A percentile compares a stretch with the other conserved stretches of the same genome.
Conservation (phyloP, 148 eudicot species). For the Fallopia convolvulus region DNA sequence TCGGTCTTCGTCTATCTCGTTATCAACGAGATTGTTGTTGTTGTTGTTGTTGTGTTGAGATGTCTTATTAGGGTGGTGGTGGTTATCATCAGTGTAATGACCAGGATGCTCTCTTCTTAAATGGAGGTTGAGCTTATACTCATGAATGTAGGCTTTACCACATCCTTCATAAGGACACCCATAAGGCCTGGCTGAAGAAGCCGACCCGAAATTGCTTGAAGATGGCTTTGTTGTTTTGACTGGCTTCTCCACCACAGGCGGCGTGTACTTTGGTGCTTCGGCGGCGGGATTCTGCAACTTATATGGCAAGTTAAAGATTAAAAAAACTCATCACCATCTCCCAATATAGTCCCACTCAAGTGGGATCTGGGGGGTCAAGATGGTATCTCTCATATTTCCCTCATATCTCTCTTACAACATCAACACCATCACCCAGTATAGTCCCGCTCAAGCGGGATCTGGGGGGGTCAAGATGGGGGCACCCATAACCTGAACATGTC, state of each 20-base stretch:
- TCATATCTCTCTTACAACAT: no score
- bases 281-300: conserved; percentile 34
- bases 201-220: conserved; percentile 40
- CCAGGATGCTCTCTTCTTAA: conserved; percentile 82
- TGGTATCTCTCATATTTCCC: no score
- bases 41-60: conserved; percentile 25
- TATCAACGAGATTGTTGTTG: conserved; percentile 19
- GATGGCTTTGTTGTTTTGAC: conserved; percentile 51
- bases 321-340: not conserved
- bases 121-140: conserved; percentile 93
- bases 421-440: no score
- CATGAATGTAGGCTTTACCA: conserved; percentile 89
- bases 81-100: conserved; percentile 65
- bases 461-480: no score
- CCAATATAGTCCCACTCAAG: no score
- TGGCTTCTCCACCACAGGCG: conserved; percentile 60
- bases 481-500: no score
- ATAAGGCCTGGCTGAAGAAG: conserved; percentile 76
- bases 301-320: not conserved
- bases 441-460: no score
- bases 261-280: conserved; percentile 46
- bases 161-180: conserved; percentile 90
- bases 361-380: no score
- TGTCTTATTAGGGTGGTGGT: conserved; percentile 26
- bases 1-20: conserved; percentile 83